A percentile compares a stretch with the other conserved stretches of the same genome.
These are phyloP conservation scores for Polyporus tsugae DNA, from an alignment of 1,284 basidiomycete species.

Conservation along the genomic window DNA sequence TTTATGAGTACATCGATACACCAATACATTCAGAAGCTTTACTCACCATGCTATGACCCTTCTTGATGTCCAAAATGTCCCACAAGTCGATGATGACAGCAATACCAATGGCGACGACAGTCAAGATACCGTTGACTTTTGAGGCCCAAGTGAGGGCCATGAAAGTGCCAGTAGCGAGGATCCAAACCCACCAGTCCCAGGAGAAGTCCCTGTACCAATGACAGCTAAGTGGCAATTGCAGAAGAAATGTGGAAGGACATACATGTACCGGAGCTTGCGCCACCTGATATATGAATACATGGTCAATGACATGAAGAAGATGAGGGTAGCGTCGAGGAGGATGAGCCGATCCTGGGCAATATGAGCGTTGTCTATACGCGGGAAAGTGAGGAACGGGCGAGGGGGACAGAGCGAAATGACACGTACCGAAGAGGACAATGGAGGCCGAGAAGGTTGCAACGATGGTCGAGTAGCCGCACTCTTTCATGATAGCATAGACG, in stretches of 20 bases:
- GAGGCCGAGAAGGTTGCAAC: slow-evolving; percentile 89
- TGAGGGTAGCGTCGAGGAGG: slow-evolving; percentile 92
- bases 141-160: slow-evolving; percentile 97
- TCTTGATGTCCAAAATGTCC: slow-evolving; percentile 91
- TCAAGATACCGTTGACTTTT: slow-evolving; percentile 97
- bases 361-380: slow-evolving; percentile 88
- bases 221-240: slow-evolving; percentile 18
- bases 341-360: slow-evolving; percentile 96
- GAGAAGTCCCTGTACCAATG: slow-evolving; percentile 77
- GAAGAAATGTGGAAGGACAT: slow-evolving; percentile 38
- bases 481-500: slow-evolving; percentile 97
- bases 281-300: slow-evolving; percentile 97
- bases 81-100: slow-evolving; percentile 96
- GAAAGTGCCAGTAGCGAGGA: slow-evolving; percentile 89
- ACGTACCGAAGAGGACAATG: slow-evolving; percentile 85
- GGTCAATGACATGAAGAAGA: slow-evolving; percentile 96
- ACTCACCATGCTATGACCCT: slow-evolving; percentile 85
- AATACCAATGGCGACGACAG: slow-evolving; percentile 88
- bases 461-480: slow-evolving; percentile 92
- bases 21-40: not conserved
- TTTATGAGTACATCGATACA: slow-evolving; percentile 9
- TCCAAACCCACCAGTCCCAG: slow-evolving; percentile 94
- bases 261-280: slow-evolving; percentile 93
- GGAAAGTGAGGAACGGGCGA: slow-evolving; percentile 19
- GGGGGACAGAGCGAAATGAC: not conserved